Evolutionary conservation across 2,329 filamentous ascomycete genomes (phyloP), one percentile per base, ranked within the genome.

Genomic region (Leptographium procerum): DNA sequence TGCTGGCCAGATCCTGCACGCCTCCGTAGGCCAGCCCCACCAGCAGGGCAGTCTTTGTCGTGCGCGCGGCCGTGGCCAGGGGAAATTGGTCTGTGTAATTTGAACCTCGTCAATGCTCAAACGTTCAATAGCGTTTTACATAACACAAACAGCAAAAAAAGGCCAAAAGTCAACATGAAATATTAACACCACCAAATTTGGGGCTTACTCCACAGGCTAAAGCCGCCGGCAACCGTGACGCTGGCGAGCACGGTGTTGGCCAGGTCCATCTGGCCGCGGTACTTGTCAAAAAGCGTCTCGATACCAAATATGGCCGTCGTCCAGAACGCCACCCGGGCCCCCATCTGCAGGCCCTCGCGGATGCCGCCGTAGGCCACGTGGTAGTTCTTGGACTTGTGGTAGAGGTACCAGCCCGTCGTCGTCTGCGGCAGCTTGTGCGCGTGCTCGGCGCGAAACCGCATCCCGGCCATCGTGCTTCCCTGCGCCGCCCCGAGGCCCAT

Each of bases 321-420:
- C 81, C 91, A 91, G 52, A 87, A 75, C 5, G 83, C 82, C 7
- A 95, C 77, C 64, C 81, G 84, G 34, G 75, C 69, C 1, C 87
- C 91, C 79, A 94, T 89, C 64, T 81, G 84, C 55, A 89, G 65
- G 0, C 90, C 94, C 67, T 95, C 90, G 56, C 83, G 83, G 22
- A 95, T 75, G 0, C 88, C 92, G 7, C 87, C 88, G 26, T 87
- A 80, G 66, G 89, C 85, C 56, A 87, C 81, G 66, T 90, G 84
- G 75, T 99, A 97, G 72, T 96, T 97, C 73, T 97, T 97, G 69
- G 85, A 89, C 74, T 96, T 96, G 77, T 97, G 92, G 72, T 99
- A 99, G n/a, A 97, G 82, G 69, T 92, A 99, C 94, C 94, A 99
- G 22, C 91, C 92, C 2, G 85, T 83, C 29, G 89, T 85, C 1